phyloP scores from a whole-genome alignment of 768 basidiomycete genomes.

The Jaapia argillacea region DNA sequence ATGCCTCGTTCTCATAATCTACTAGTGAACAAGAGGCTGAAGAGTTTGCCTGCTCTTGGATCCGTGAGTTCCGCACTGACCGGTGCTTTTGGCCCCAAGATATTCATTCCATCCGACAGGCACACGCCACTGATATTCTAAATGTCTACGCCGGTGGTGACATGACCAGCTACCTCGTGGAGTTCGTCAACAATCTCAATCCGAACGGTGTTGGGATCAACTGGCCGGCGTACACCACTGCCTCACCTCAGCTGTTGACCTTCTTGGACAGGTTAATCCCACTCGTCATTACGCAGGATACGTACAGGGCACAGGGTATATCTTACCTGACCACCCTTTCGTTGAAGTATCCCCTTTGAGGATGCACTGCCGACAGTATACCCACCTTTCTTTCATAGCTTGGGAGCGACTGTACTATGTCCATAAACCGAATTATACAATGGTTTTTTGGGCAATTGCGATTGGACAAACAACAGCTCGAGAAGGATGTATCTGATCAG shows the following conservation, averaged over 20 bases:
- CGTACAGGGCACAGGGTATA: slow-evolving; percentile 8
- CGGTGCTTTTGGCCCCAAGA: slow-evolving; percentile 2
- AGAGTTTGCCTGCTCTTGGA: slow-evolving; percentile 18
- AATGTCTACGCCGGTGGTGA: slow-evolving; percentile 5
- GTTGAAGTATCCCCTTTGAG: neutral
- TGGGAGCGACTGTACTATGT: no score
- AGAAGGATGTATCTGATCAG: no score
- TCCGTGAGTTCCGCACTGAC: slow-evolving; percentile 9
- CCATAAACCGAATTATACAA: no score
- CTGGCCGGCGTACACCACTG: slow-evolving; percentile 8
- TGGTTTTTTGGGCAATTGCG: no score
- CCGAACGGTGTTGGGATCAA: slow-evolving; percentile 13
- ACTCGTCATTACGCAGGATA: slow-evolving; percentile 9
- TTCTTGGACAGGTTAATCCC: slow-evolving; percentile 4
- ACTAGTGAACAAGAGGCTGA: slow-evolving; percentile 24
- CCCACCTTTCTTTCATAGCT: no score
- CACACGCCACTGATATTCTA: slow-evolving; percentile 5
- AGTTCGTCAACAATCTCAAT: slow-evolving; percentile 16
- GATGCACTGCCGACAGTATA: no score
- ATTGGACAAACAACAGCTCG: no score
- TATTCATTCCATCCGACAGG: neutral
- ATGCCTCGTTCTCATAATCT: slow-evolving; percentile 1
- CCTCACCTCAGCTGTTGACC: slow-evolving; percentile 5
- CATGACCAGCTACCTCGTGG: slow-evolving; percentile 10
- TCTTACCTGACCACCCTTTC: slow-evolving; percentile 2